phyloP scores from a whole-genome alignment of 139 green algal genomes.

The Tetraselmis chui region DNA sequence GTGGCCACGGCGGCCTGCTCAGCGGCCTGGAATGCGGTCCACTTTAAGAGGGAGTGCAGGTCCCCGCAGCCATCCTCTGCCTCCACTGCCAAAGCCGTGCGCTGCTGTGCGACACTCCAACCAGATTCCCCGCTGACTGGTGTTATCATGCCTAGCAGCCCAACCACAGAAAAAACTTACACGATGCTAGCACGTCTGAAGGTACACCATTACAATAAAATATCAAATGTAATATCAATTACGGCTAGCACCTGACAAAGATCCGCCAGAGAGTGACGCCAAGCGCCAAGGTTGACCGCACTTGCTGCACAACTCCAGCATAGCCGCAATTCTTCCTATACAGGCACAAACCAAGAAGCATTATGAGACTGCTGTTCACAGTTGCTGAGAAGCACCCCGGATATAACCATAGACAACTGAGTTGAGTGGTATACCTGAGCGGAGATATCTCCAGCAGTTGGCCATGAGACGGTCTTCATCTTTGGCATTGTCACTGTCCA shows the following conservation, averaged over 20 bases:
- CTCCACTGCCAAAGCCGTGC: neutral
- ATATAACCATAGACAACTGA: too few species aligned
- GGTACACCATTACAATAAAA: too few species aligned
- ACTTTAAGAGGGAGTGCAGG: neutral
- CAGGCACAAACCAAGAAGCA: too few species aligned
- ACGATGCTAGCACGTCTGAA: too few species aligned
- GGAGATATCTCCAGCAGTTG: neutral
- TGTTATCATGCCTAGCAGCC: too few species aligned
- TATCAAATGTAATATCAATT: too few species aligned
- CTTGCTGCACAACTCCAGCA: slow-evolving; percentile 8
- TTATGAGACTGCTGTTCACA: too few species aligned
- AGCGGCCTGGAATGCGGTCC: neutral
- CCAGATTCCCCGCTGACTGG: too few species aligned
- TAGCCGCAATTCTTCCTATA: neutral
- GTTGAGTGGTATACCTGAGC: too few species aligned
- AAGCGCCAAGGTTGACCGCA: slow-evolving; percentile 7
- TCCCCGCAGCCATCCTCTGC: neutral
- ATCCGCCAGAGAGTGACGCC: slow-evolving; percentile 1
- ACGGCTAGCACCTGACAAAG: neutral
- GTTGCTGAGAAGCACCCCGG: too few species aligned
- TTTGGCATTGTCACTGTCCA: slow-evolving; percentile 1
- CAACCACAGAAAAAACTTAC: too few species aligned
- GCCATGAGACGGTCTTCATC: neutral
- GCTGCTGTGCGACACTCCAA: neutral
- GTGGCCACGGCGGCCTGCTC: neutral